Evolutionary conservation across 768 basidiomycete genomes (phyloP).

Genomic region (Leucocoprinus leucothites): DNA sequence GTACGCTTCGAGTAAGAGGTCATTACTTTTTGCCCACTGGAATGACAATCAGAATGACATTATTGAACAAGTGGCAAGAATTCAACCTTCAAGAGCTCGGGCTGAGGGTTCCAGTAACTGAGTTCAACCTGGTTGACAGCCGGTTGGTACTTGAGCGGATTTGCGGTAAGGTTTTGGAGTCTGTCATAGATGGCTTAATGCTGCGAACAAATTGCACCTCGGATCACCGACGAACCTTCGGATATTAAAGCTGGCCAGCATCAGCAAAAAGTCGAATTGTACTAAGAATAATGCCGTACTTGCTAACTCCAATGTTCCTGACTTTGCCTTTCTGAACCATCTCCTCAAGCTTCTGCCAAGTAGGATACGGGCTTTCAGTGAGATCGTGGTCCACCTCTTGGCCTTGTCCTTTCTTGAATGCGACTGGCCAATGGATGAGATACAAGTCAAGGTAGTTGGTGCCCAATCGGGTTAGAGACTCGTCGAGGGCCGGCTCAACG

Average conservation of each 20-base stretch:
- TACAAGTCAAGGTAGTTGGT: constrained; percentile 79
- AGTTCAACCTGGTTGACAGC: constrained; percentile 81
- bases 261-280: background rate
- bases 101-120: constrained; percentile 75
- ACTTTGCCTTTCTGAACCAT: constrained; percentile 75
- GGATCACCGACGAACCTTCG: constrained; percentile 27
- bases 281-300: constrained; percentile 36
- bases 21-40: constrained; percentile 67
- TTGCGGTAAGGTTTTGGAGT: constrained; percentile 60
- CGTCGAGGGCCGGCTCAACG: constrained; percentile 63
- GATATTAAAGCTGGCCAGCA: constrained; percentile 52
- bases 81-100: constrained; percentile 61
- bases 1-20: constrained; percentile 69
- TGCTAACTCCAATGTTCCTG: constrained; percentile 81
- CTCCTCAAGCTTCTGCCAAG: constrained; percentile 80
- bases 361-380: constrained; percentile 69
- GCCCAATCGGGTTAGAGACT: constrained; percentile 57
- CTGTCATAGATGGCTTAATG: constrained; percentile 23
- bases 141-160: constrained; percentile 54
- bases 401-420: constrained; percentile 47
- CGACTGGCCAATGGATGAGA: constrained; percentile 69
- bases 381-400: constrained; percentile 50
- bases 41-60: background rate
- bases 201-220: constrained; percentile 10
- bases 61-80: background rate